A percentile compares a stretch with the other conserved stretches of the same genome.
Evolutionary conservation across 2,329 filamentous ascomycete genomes (phyloP).

Genomic region (Aspergillus latus): DNA sequence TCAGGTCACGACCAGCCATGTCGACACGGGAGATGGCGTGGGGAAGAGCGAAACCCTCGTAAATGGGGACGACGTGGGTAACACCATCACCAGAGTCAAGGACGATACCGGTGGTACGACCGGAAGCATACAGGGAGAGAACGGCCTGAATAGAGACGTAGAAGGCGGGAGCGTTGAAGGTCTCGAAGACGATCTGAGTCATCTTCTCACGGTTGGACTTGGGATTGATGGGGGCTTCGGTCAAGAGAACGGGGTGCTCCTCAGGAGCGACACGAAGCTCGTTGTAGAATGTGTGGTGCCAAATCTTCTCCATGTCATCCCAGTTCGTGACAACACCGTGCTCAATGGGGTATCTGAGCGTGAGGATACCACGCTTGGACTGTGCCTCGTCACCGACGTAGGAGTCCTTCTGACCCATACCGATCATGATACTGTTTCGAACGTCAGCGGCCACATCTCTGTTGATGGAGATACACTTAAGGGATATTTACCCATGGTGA

Average conservation of each 20-base stretch:
- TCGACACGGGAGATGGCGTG: conserved; percentile 99
- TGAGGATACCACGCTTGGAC: conserved; percentile 99
- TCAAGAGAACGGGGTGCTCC: conserved; percentile 99
- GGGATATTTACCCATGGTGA: conserved; percentile 89
- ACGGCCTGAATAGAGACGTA: conserved; percentile 99
- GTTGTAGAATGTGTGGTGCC: conserved; percentile 99
- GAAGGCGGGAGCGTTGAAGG: conserved; percentile 99
- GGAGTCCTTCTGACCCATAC: conserved; percentile 99
- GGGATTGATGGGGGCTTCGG: conserved; percentile 99
- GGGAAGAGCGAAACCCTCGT: conserved; percentile 99
- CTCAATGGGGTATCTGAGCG: conserved; percentile 98
- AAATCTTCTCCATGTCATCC: conserved; percentile 99
- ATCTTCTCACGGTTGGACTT: conserved; percentile 99
- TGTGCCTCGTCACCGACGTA: conserved; percentile 99
- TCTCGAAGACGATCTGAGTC: conserved; percentile 99
- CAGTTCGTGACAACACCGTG: conserved; percentile 99
- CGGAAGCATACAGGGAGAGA: conserved; percentile 97
- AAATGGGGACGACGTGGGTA: conserved; percentile 99
- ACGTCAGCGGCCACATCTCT: conserved; percentile 32
- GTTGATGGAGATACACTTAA: conserved; percentile 2
- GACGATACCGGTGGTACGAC: conserved; percentile 99
- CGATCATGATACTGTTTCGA: conserved; percentile 92
- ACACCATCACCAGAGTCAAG: conserved; percentile 99
- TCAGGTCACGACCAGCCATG: conserved; percentile 99
- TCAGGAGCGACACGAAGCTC: conserved; percentile 99